Evolutionary conservation across 176 grass and related monocot genomes (phyloP).

Genomic region (Avena atlantica): DNA sequence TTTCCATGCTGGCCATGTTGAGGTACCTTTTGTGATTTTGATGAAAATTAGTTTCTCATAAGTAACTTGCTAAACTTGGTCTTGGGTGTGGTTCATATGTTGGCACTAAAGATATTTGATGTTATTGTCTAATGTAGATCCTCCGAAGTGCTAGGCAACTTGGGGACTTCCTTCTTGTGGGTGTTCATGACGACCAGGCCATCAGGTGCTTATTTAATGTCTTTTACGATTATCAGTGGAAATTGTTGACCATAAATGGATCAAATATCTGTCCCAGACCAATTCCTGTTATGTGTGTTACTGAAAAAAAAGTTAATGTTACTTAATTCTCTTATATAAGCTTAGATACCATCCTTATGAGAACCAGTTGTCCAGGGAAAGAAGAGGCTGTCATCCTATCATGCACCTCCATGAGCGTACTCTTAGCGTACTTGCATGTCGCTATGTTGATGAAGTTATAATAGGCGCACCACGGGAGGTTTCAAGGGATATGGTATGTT

Average conservation of each 20-base stretch:
- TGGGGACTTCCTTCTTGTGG: constrained; percentile 95
- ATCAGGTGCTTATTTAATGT: constrained; percentile 62
- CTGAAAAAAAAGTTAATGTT: background rate
- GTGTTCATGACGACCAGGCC: constrained; percentile 84
- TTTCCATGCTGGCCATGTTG: constrained; percentile 98
- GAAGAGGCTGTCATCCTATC: constrained; percentile 69
- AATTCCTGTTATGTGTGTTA: background rate
- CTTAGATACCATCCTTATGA: constrained; percentile 34
- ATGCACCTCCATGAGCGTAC: constrained; percentile 96
- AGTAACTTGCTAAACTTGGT: background rate
- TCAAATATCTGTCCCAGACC: constrained; percentile 5
- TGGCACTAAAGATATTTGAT: constrained; percentile 7
- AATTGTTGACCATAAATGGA: constrained; percentile 8
- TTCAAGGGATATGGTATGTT: constrained; percentile 91
- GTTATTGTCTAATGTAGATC: constrained; percentile 59
- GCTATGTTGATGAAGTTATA: constrained; percentile 98
- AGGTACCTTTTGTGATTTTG: constrained; percentile 61
- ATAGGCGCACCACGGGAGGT: constrained; percentile 94
- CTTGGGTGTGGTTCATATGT: constrained; percentile 20
- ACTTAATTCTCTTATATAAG: constrained; percentile 27
- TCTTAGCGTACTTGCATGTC: constrained; percentile 90
- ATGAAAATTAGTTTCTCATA: constrained; percentile 43
- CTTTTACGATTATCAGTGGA: background rate
- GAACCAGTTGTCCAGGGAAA: constrained; percentile 63
- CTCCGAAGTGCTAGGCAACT: constrained; percentile 88